Base-by-base conservation (phyloP, 1,284 basidiomycete genomes). In the Violaceomyces palustris region DNA sequence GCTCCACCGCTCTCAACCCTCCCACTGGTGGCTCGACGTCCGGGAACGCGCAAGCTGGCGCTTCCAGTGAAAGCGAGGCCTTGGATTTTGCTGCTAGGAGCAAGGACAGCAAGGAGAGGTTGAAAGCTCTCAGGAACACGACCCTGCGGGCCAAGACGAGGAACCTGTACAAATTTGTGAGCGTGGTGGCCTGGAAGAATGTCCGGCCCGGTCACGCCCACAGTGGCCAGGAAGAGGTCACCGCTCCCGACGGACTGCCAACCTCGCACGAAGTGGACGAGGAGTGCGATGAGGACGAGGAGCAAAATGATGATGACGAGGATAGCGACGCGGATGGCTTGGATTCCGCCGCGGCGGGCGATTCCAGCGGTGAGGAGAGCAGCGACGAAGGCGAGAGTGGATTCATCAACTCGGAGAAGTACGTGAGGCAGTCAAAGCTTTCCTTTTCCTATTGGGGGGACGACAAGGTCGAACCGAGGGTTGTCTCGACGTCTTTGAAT, bases 1-100 rank as follows among this genome's bases (percentile, higher is more conserved):
- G 86, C 7, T 70, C 55, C 8, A 56, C 62, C 4, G 80, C 81
- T n/a, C 43, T 62, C 0, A 35, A 8, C 39, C 32, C 23, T 9
- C 19, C 12, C 26, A 15, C 9, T 27, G 8, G 10, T 21, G 8
- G 24, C 18, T 39, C n/a, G 39, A 30, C 14, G 35, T 8, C 17
- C 33, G 42, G 28, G 33, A n/a, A 11, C n/a, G 39, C 18, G 18
- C 24, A 6, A 6, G 17, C n/a, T 4, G 6, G 11, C 17, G 14
- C 12, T 5, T 11, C 35, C 4, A 34, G 18, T 4, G 41, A 30
- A 3, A 23, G 17, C 12, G 50, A 47, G 4, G 39, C 36, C 17
- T 41, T 23, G 10, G 64, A 65, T 21, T 61, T 66, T 31, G 41
- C 58, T 2, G 52, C 50, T 4, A 39, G 65, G 4, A 61, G 42